Conservation (phyloP, 352 stramenopile genomes). For the Globisporangium takayamanum region DNA sequence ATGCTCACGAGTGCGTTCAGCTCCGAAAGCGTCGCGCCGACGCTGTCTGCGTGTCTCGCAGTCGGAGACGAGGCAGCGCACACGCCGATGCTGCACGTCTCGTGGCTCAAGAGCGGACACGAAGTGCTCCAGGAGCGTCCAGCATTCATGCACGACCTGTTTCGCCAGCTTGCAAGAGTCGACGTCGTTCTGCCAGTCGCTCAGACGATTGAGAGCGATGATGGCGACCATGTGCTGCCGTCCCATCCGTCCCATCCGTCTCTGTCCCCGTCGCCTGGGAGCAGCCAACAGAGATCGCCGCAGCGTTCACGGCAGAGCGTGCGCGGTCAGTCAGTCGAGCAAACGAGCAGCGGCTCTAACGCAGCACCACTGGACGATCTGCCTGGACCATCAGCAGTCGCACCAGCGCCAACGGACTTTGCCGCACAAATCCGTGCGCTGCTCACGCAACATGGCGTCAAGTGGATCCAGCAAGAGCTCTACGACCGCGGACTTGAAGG, state of each 20-base stretch:
- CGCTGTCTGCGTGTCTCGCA: conserved; percentile 9
- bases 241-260: too few relatives aligned
- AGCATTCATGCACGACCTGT: conserved; percentile 45
- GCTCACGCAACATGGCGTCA: conserved; percentile 32
- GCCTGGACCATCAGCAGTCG: background rate
- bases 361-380: background rate
- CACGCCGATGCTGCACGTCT: conserved; percentile 28
- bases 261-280: too few relatives aligned
- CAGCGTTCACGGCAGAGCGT: too few relatives aligned
- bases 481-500: conserved; percentile 67
- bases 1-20: conserved; percentile 16
- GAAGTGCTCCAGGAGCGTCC: conserved; percentile 61
- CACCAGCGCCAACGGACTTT: background rate
- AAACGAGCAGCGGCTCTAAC: too few relatives aligned
- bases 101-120: conserved; percentile 75
- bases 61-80: conserved; percentile 3
- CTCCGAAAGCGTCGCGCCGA: conserved; percentile 1
- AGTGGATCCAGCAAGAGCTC: conserved; percentile 79
- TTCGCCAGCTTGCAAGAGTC: conserved; percentile 31
- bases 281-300: background rate
- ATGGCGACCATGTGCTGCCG: background rate
- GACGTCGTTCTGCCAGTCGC: background rate
- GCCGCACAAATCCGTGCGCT: conserved; percentile 21
- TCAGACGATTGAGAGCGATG: background rate
- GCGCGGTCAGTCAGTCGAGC: too few relatives aligned